phyloP scores from a whole-genome alignment of 140 eudicot species.

The Ambrosia hybrid region DNA sequence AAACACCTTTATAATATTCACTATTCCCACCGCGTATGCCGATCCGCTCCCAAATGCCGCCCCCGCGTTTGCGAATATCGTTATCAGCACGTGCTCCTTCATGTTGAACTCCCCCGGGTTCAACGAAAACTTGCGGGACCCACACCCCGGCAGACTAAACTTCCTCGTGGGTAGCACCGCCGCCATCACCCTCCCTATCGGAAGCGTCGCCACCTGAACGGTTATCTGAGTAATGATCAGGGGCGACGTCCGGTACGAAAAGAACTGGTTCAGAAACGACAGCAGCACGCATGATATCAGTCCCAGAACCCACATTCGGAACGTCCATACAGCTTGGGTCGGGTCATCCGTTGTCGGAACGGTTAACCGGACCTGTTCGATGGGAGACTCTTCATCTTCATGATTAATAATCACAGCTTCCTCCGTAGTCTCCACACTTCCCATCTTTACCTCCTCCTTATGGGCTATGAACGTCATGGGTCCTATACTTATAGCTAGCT shows the following conservation, averaged over 20 bases:
- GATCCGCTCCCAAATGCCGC: conserved; percentile 69
- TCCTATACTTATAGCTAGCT: too few relatives aligned
- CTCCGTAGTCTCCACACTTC: conserved; percentile 22
- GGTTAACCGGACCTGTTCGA: conserved; percentile 74
- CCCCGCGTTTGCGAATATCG: conserved; percentile 87
- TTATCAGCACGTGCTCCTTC: conserved; percentile 81
- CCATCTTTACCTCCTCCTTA: conserved; percentile 19
- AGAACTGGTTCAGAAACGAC: conserved; percentile 72
- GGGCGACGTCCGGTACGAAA: conserved; percentile 61
- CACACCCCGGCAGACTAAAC: conserved; percentile 42
- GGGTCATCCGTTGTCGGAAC: conserved; percentile 76
- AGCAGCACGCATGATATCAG: conserved; percentile 55
- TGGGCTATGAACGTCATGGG: too few relatives aligned
- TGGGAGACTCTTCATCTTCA: conserved; percentile 64
- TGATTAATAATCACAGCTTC: not conserved
- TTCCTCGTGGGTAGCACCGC: conserved; percentile 43
- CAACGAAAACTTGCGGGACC: conserved; percentile 46
- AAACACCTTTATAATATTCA: conserved; percentile 61
- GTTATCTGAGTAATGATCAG: conserved; percentile 55
- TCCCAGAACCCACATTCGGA: conserved; percentile 86
- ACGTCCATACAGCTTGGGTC: conserved; percentile 72
- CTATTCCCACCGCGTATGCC: conserved; percentile 79
- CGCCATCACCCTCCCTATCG: conserved; percentile 77
- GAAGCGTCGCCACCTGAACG: conserved; percentile 72
- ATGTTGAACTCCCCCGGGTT: conserved; percentile 91